Conservation (phyloP, 2,329 filamentous ascomycete genomes). For the Xylaria sp. region DNA sequence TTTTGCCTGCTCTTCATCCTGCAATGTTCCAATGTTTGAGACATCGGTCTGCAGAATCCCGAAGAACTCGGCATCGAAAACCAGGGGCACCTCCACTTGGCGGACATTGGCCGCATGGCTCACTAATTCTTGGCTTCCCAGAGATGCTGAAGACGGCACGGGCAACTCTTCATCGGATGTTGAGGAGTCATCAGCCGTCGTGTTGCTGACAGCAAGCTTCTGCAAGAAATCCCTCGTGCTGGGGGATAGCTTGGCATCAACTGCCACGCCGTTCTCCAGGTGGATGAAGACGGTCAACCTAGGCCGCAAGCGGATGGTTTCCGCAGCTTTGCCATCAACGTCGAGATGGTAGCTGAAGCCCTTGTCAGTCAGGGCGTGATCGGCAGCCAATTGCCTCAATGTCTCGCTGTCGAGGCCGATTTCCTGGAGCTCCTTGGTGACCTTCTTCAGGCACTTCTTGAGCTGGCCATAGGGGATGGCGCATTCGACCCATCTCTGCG, state of each 20-base stretch:
- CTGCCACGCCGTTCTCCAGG: constrained; percentile 58
- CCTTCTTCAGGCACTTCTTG: constrained; percentile 83
- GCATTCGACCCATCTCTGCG: constrained; percentile 63
- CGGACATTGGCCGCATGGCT: constrained; percentile 22
- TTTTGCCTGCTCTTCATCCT: constrained; percentile 58
- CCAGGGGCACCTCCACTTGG: constrained; percentile 67
- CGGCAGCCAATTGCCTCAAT: constrained; percentile 57
- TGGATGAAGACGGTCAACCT: constrained; percentile 67
- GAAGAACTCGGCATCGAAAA: constrained; percentile 77
- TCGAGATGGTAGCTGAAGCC: constrained; percentile 45
- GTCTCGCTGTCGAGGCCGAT: constrained; percentile 69
- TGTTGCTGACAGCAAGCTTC: constrained; percentile 46
- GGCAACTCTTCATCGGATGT: neutral
- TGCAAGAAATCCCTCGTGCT: constrained; percentile 60
- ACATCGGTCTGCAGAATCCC: constrained; percentile 67
- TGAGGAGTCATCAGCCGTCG: neutral
- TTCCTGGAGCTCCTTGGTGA: constrained; percentile 63
- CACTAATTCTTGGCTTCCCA: neutral
- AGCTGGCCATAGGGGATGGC: constrained; percentile 80
- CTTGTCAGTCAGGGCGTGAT: constrained; percentile 34
- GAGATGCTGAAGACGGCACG: neutral
- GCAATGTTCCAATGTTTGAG: constrained; percentile 61
- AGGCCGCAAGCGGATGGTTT: constrained; percentile 52
- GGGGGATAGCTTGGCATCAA: constrained; percentile 63
- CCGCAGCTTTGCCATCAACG: constrained; percentile 44